Base-by-base conservation (phyloP, 139 green algal species). In the Coelastrella sp. region DNA sequence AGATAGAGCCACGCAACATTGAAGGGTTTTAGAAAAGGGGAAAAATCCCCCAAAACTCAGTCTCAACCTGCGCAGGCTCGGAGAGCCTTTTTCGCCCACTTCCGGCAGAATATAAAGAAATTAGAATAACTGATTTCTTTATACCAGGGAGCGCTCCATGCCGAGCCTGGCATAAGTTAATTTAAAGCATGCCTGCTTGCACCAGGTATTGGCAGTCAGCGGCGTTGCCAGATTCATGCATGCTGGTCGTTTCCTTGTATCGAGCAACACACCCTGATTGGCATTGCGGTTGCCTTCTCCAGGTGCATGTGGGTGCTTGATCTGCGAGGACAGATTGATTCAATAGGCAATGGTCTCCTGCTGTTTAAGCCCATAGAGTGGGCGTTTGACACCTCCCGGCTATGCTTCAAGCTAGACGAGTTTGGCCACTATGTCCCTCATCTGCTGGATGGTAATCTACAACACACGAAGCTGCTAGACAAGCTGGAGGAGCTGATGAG, bases 291-390 rank as follows among this genome's bases (percentile, higher is more conserved):
- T 68, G 61, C 61, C 74, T 49, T 81, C 24, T 81, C 24, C 74
- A 81, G 74, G 74, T 5, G 20, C 25, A 81, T 81, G 74, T 81
- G 74, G 74, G n/a, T 35, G 24, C n/a, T 81, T 3, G 74, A 81
- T 15, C 74, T 81, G 74, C 24, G 12, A 49, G 74, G 4, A 81
- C 1, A 87, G 25, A 87, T 87, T 68, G 57, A 87, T 78, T 35
- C 74, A n/a, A 35, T 87, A 6, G 3, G 60, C 60, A 87, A 87
- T 78, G 82, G 82, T 27, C 82, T 87, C 61, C 82, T 87, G 58
- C 82, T 87, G 60, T 87, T 87, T 59, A 87, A 87, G 82, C 82
- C 82, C 57, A 87, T 87, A 4, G 60, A 78, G 61, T 87, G 82
- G 82, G 82, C 82, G 19, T 87, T 87, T 87, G 63, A 87, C 61